Percentiles rank a stretch among this genome's conserved stretches.
Conservation (phyloP, 176 grass and related monocot species). For the sorghum (Sorghum bicolor) region DNA sequence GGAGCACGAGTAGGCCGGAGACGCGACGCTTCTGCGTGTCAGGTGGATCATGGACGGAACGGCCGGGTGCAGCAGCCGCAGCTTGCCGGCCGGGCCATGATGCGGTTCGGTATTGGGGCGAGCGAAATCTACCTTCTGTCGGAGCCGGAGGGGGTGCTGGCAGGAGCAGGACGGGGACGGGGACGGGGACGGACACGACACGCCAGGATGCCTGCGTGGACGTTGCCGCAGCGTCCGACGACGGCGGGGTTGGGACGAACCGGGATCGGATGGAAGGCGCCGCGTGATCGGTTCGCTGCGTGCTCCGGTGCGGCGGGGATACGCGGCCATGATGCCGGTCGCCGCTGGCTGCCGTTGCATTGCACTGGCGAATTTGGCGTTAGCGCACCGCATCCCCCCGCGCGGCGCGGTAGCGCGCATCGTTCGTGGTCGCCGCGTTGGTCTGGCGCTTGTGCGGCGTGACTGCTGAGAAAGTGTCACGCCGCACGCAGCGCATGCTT, state of each 20-base stretch:
- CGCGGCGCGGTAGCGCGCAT: not conserved
- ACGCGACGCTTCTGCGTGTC: not conserved
- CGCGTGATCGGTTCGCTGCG: not conserved
- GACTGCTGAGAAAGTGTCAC: not conserved
- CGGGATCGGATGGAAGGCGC: not conserved
- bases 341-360: not conserved
- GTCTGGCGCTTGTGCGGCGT: not conserved
- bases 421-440: too few species aligned
- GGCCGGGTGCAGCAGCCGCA: not conserved
- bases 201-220: constrained; percentile 7
- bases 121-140: constrained; percentile 34
- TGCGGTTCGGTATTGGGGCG: constrained; percentile 31
- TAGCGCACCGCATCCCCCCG: not conserved
- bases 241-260: not conserved
- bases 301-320: not conserved
- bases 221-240: not conserved
- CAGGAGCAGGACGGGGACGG: not conserved
- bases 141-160: not conserved
- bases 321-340: not conserved
- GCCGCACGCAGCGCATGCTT: not conserved
- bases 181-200: not conserved
- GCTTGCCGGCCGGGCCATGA: constrained; percentile 13
- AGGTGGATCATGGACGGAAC: not conserved
- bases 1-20: constrained; percentile 24
- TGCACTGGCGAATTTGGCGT: not conserved